phyloP scores from a whole-genome alignment of 805 yeast species.

The Candida insectorum region DNA sequence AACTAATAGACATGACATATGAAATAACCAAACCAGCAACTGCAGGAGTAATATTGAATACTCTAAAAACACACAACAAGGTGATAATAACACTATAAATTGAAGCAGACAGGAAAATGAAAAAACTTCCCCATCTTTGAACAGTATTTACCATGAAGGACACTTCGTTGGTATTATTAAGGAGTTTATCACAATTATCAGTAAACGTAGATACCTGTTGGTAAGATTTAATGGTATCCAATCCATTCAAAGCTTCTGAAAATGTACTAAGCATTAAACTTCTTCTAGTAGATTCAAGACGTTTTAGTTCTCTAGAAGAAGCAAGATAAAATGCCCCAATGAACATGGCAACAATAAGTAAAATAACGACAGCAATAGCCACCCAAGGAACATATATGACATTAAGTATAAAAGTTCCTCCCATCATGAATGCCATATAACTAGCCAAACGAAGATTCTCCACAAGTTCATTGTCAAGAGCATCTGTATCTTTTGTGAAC shows the following conservation, averaged over 20 bases:
- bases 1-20: conserved; percentile 30
- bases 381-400: conserved; percentile 37
- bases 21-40: conserved; percentile 35
- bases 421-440: conserved; percentile 48
- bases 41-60: conserved; percentile 30
- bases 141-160: conserved; percentile 29
- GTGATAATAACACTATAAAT: conserved; percentile 24
- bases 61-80: conserved; percentile 28
- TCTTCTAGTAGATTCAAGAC: conserved; percentile 36
- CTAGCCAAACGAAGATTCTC: conserved; percentile 63
- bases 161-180: conserved; percentile 34
- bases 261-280: conserved; percentile 35
- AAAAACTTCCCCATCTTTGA: conserved; percentile 34
- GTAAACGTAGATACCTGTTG: conserved; percentile 21
- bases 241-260: conserved; percentile 33
- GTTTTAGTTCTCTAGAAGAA: conserved; percentile 34
- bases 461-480: conserved; percentile 71
- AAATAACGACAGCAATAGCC: conserved; percentile 33
- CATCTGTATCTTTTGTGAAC: conserved; percentile 85
- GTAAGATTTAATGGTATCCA: conserved; percentile 33
- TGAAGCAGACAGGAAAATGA: conserved; percentile 10
- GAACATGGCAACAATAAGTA: conserved; percentile 19
- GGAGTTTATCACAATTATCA: conserved; percentile 18
- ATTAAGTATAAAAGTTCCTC: conserved; percentile 49
- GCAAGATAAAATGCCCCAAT: conserved; percentile 32